Percentiles rank a stretch among this genome's conserved stretches.
Conservation (phyloP, 1,284 basidiomycete species). For the Crepidotus sp. region DNA sequence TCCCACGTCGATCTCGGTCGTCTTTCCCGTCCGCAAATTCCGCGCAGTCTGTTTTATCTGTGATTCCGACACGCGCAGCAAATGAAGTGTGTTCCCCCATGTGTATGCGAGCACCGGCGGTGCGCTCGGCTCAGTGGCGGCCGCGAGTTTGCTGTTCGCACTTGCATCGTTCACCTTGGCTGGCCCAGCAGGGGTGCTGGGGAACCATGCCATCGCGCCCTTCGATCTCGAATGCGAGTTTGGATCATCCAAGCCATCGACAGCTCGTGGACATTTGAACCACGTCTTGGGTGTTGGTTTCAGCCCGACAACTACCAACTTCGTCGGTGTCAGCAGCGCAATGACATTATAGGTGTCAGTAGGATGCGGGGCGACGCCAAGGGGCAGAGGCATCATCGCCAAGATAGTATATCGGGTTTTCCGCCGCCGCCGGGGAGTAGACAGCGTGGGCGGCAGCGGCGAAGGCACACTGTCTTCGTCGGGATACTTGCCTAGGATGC, state of each 20-base stretch:
- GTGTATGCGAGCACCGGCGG: conserved; percentile 80
- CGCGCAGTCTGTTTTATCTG: conserved; percentile 40
- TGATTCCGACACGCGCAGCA: conserved; percentile 63
- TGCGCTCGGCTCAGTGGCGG: conserved; percentile 21
- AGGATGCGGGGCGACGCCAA: conserved; percentile 67
- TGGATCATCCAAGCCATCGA: conserved; percentile 33
- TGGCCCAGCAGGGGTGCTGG: conserved; percentile 31
- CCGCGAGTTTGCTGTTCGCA: conserved; percentile 21
- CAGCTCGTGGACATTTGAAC: conserved; percentile 70
- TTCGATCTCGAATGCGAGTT: conserved; percentile 39
- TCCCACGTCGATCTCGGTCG: conserved; percentile 50
- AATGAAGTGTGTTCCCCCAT: conserved; percentile 63
- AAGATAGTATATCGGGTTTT: conserved; percentile 60
- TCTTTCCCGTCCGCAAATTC: conserved; percentile 54
- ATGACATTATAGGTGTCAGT: conserved; percentile 82
- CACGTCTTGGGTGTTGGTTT: conserved; percentile 91
- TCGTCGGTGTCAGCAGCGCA: conserved; percentile 83
- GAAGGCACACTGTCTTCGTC: conserved; percentile 32
- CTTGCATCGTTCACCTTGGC: conserved; percentile 22
- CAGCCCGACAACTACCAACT: conserved; percentile 88
- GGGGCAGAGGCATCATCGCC: conserved; percentile 74
- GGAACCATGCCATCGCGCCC: conserved; percentile 74
- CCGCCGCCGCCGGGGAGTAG: conserved; percentile 23
- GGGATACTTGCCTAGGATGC: conserved; percentile 89
- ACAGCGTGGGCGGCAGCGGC: conserved; percentile 13